phyloP scores from a whole-genome alignment of 139 green algal genomes.

The Microglena sp. region DNA sequence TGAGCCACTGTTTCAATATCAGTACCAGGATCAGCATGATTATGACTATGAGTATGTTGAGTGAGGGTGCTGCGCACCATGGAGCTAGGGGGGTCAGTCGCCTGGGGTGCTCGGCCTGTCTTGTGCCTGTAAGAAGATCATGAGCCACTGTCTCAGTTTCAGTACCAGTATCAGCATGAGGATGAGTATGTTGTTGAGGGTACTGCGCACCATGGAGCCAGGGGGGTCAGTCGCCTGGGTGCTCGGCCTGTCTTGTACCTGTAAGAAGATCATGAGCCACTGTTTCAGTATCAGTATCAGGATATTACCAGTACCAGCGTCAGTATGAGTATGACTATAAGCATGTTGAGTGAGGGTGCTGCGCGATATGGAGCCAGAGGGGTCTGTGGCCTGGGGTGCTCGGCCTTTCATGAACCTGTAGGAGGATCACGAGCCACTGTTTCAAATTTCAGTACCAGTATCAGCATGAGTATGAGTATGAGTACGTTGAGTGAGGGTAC shows the following conservation, averaged over 20 bases:
- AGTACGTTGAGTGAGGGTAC: slow-evolving; percentile 48
- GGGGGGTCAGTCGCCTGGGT: slow-evolving; percentile 41
- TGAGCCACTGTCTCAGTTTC: neutral
- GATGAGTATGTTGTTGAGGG: too few relatives aligned
- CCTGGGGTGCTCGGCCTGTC: slow-evolving; percentile 32
- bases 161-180: too few relatives aligned
- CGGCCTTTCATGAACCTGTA: slow-evolving; percentile 29
- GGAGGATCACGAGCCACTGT: neutral
- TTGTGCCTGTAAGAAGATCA: slow-evolving; percentile 22
- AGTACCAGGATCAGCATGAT: too few relatives aligned
- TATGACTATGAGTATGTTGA: too few relatives aligned
- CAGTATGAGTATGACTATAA: too few relatives aligned
- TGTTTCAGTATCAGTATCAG: too few relatives aligned
- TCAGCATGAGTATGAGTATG: too few relatives aligned
- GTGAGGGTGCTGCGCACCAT: slow-evolving; percentile 32
- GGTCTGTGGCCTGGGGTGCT: slow-evolving; percentile 45
- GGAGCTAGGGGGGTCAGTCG: slow-evolving; percentile 42
- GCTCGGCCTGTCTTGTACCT: slow-evolving; percentile 35
- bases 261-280: neutral
- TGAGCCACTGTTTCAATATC: neutral
- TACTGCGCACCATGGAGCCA: slow-evolving; percentile 33
- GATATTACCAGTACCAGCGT: too few relatives aligned
- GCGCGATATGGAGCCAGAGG: slow-evolving; percentile 33
- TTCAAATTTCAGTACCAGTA: too few relatives aligned
- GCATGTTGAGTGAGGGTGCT: slow-evolving; percentile 42